Evolutionary conservation across 257 asterid species (phyloP), one percentile per base, ranked within the genome.

Genomic region (Forsythia viridissima): DNA sequence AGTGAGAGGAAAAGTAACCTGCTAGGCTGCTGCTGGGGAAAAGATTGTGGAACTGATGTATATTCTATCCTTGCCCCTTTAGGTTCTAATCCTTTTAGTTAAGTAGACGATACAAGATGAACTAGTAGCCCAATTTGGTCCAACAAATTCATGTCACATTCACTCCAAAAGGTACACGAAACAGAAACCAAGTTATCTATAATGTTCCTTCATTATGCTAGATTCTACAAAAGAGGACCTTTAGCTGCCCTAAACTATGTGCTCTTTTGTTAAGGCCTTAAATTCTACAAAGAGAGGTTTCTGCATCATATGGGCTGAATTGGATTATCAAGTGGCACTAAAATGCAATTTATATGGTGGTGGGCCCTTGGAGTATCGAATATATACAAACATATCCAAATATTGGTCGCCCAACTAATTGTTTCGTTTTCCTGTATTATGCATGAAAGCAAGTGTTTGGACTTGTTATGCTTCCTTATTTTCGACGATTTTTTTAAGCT

Each of bases 1-100:
- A 6, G 15, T 15, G 72, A 69, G 42, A 69, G 4, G 48, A 57
- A 66, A 75, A 74, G 37, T 81, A 21, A 68, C 21, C 39, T 69
- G 51, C 30, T 46, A 71, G 34, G 34, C 2, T 30, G 34, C 34
- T 30, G 34, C 18, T 18, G n/a, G 75, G 37, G 57, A 15, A 13
- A 70, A 12, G 70, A 44, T 4, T 41, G 43, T 57, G 67, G 38
- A 36, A 72, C 71, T 41, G 73, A 18, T 71, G 30, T n/a, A 24
- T 38, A 34, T 3, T 48, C 4, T 4, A 48, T 42, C 57, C 57
- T 13, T 48, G n/a, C 57, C 7, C 57, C 57, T 48, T 48, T 15
- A 48, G 57, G 13, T 13, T 48, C 57, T 48, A 48, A 15, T 48
- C 57, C 4, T n/a, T 12, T 48, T 48, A 48, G 15, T 48, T 4